Conservation (phyloP, 192 early-diverging fungal species). For the Entomortierella parvispora region DNA sequence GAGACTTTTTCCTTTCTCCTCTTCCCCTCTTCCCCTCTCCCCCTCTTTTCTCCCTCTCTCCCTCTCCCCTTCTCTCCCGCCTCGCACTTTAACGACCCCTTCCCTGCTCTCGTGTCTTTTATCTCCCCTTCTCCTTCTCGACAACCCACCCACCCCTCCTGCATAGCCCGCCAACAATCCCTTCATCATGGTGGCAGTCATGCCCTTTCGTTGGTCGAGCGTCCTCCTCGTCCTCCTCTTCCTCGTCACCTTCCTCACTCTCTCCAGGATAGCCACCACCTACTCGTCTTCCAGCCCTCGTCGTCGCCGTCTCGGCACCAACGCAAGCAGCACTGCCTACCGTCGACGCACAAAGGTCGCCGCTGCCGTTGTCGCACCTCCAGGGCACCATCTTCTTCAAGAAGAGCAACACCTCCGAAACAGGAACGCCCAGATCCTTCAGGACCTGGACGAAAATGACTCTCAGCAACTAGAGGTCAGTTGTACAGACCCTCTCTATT, state of each 20-base stretch:
- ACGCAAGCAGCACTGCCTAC: background rate
- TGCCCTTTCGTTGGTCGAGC: slow-evolving; percentile 40
- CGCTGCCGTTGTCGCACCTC: background rate
- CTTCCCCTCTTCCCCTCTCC: background rate
- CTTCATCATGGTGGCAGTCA: slow-evolving; percentile 5
- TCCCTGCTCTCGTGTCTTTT: background rate
- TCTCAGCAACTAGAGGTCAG: slow-evolving; percentile 32
- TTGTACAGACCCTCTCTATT: slow-evolving; percentile 1
- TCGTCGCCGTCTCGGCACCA: background rate
- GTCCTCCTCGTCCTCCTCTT: slow-evolving; percentile 35
- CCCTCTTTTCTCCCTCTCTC: background rate
- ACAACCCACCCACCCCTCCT: background rate
- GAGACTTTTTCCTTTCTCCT: background rate
- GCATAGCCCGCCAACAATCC: background rate
- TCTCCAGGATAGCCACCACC: slow-evolving; percentile 18
- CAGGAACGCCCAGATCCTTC: slow-evolving; percentile 26
- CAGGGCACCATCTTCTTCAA: slow-evolving; percentile 30
- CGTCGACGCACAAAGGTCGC: background rate
- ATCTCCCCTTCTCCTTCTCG: background rate
- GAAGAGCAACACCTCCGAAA: slow-evolving; percentile 41
- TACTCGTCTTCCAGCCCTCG: background rate
- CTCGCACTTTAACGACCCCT: slow-evolving; percentile 12
- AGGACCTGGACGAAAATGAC: slow-evolving; percentile 42
- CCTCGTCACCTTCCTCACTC: slow-evolving; percentile 29
- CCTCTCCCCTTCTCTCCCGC: background rate